Evolutionary conservation across 2,329 filamentous ascomycete species (phyloP), one percentile per base, ranked within the genome.

Genomic region (Colletotrichum magnum): DNA sequence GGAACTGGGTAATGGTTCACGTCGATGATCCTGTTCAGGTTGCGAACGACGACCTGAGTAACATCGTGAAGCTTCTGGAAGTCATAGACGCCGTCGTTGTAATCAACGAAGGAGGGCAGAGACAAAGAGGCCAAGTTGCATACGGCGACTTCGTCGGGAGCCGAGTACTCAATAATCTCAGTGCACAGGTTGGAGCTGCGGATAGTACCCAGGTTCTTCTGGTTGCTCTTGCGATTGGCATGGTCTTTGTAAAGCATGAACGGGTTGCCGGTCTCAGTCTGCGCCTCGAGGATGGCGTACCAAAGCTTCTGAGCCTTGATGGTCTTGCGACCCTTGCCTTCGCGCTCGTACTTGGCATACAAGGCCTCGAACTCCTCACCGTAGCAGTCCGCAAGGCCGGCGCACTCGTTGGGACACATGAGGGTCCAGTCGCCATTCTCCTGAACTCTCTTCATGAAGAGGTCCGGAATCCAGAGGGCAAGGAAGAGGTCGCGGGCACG

Each of bases 211-310:
- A 99, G 88, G 84, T 99, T 99, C 92, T 99, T 98, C 87, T 99
- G 96, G 89, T 99, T 99, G 88, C 95, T 98, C 92, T 99, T 99
- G 81, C 91, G 91, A 90, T 99, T 99, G 90, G 93, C 95, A 78
- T 92, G 89, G 84, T 99, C 96, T 88, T 99, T 99, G 91, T 99
- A 99, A 70, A 98, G 91, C 94, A 99, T 99, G 85, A 97, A 99
- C 57, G 96, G 96, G 84, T 97, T 98, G 75, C 96, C 96, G 53
- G 96, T 99, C 90, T 99, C 96, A 41, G 95, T 98, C 86, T 99
- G 96, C 58, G 96, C 94, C 85, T 99, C 96, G 56, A 99, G 89
- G 73, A 99, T 97, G 74, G 95, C 94, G 80, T 98, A 98, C 96
- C 96, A 99, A 68, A 99, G 92, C 89, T 99, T 99, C 88, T 99